Percentiles rank a stretch among this genome's conserved stretches.
Evolutionary conservation across 495 filamentous ascomycete genomes (phyloP).

Genomic region (Entonaema liquescens): DNA sequence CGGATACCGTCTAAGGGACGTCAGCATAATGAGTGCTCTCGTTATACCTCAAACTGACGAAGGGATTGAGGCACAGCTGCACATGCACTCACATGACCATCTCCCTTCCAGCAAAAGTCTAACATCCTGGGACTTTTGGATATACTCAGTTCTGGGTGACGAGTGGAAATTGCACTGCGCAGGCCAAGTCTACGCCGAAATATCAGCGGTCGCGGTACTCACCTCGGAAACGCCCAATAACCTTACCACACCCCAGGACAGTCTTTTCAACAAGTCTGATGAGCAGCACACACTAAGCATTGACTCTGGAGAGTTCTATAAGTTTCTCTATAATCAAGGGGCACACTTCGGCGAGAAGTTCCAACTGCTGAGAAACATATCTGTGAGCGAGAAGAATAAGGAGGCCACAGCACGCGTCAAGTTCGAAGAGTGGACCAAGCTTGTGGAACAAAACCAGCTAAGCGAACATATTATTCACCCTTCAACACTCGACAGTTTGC

Average conservation of each 20-base stretch:
- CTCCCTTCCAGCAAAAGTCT: neutral
- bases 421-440: neutral
- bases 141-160: neutral
- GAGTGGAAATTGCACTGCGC: slow-evolving; percentile 7
- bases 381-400: neutral
- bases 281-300: neutral
- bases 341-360: neutral
- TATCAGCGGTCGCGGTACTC: neutral
- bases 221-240: neutral
- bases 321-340: neutral
- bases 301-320: neutral
- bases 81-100: slow-evolving; percentile 1
- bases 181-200: slow-evolving; percentile 1
- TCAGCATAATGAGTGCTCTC: slow-evolving; percentile 48
- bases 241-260: neutral
- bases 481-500: slow-evolving; percentile 27
- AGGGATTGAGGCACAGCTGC: slow-evolving; percentile 31
- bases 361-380: neutral
- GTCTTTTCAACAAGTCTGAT: neutral
- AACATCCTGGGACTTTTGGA: slow-evolving; percentile 8
- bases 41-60: slow-evolving; percentile 49
- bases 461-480: slow-evolving; percentile 34
- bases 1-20: slow-evolving; percentile 33
- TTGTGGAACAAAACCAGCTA: neutral
- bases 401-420: neutral